Evolutionary conservation across 2,329 filamentous ascomycete genomes (phyloP).

Genomic region (Elsinoe necatrix): DNA sequence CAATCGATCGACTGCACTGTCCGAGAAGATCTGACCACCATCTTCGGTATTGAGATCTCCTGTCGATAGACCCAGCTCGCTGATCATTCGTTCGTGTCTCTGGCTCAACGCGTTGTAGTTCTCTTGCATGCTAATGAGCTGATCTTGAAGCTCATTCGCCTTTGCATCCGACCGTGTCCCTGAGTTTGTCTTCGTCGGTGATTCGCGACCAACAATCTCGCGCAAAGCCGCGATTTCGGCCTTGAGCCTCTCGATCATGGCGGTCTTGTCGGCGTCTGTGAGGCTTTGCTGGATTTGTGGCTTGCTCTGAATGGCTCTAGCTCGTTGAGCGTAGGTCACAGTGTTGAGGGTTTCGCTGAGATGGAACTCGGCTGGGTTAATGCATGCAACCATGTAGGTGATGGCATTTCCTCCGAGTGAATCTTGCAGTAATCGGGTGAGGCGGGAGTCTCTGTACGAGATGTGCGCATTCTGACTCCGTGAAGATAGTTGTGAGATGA

Average conservation of each 20-base stretch:
- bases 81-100: conserved; percentile 89
- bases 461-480: conserved; percentile 81
- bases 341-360: conserved; percentile 96
- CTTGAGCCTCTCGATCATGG: conserved; percentile 83
- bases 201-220: conserved; percentile 39
- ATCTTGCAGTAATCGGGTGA: conserved; percentile 90
- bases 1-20: conserved; percentile 74
- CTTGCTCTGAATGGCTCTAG: conserved; percentile 93
- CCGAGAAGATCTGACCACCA: conserved; percentile 43
- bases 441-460: conserved; percentile 95
- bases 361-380: conserved; percentile 94
- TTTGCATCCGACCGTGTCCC: conserved; percentile 33
- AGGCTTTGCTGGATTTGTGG: conserved; percentile 84
- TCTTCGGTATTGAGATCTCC: conserved; percentile 52
- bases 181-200: conserved; percentile 26
- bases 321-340: conserved; percentile 89
- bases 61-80: conserved; percentile 80
- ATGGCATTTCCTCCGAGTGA: conserved; percentile 94
- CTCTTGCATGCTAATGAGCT: conserved; percentile 84
- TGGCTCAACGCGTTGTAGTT: conserved; percentile 87
- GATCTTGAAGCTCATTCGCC: conserved; percentile 85
- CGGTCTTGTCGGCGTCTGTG: conserved; percentile 90
- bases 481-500: conserved; percentile 94
- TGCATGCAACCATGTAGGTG: conserved; percentile 99
- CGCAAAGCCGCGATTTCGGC: conserved; percentile 89